A percentile compares a stretch with the other conserved stretches of the same genome.
phyloP scores from a whole-genome alignment of 1,284 basidiomycete genomes.

The Moniliella sp. region DNA sequence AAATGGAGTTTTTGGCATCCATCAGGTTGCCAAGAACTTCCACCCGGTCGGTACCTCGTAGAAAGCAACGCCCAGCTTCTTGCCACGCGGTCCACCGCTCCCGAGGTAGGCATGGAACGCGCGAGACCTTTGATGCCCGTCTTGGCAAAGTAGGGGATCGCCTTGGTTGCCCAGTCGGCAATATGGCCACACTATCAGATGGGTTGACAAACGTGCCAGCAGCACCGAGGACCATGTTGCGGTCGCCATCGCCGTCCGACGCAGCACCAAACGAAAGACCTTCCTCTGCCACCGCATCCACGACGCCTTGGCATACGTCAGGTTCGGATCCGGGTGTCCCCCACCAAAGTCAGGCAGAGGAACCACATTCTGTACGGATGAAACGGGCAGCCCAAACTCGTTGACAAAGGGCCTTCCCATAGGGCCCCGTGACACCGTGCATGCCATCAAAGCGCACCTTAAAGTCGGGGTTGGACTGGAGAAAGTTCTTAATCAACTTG shows the following conservation, averaged over 20 bases:
- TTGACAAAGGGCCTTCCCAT: constrained; percentile 74
- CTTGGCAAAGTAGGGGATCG: constrained; percentile 85
- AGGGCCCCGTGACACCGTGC: constrained; percentile 90
- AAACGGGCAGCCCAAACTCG: constrained; percentile 55
- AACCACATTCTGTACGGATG: constrained; percentile 69
- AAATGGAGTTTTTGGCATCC: constrained; percentile 93
- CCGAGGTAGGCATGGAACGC: constrained; percentile 86
- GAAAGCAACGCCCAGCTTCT: neutral
- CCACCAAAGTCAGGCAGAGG: constrained; percentile 86
- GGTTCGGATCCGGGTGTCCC: constrained; percentile 88
- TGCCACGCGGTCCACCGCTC: constrained; percentile 28
- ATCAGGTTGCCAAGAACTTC: constrained; percentile 99
- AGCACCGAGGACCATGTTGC: constrained; percentile 93
- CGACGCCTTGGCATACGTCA: constrained; percentile 87
- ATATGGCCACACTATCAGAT: constrained; percentile 89
- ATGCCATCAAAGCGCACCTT: constrained; percentile 84
- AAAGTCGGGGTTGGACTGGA: constrained; percentile 49
- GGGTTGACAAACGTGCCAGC: constrained; percentile 92
- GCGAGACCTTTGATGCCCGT: constrained; percentile 77
- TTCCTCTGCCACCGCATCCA: constrained; percentile 68
- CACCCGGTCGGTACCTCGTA: constrained; percentile 45
- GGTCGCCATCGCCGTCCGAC: constrained; percentile 85
- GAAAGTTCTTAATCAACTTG: constrained; percentile 68
- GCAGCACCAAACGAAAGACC: constrained; percentile 83
- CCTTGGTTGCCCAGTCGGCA: constrained; percentile 80